Evolutionary conservation across 805 yeast genomes (phyloP).

Genomic region (Candida verbasci): DNA sequence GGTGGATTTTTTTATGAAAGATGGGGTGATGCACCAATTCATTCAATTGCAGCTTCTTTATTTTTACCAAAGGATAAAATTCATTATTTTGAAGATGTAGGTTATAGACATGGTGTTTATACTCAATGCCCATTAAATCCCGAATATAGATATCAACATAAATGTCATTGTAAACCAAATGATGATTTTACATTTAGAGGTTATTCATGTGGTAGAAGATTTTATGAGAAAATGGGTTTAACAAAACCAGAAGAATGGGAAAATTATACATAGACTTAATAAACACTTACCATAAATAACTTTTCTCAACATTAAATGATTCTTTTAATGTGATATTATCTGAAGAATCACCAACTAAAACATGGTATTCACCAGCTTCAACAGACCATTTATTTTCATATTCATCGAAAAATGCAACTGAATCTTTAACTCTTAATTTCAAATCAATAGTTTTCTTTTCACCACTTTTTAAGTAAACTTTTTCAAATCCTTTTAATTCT

Average conservation of each 20-base stretch:
- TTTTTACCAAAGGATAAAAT: slow-evolving; percentile 66
- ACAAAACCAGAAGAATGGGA: slow-evolving; percentile 30
- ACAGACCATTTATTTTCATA: slow-evolving; percentile 23
- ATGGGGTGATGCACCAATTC: slow-evolving; percentile 96
- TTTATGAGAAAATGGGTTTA: slow-evolving; percentile 25
- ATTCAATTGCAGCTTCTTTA: slow-evolving; percentile 79
- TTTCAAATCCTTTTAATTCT: slow-evolving; percentile 28
- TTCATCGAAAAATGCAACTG: slow-evolving; percentile 26
- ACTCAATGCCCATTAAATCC: slow-evolving; percentile 73
- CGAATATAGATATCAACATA: slow-evolving; percentile 47
- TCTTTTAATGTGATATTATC: slow-evolving; percentile 14
- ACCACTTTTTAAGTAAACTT: slow-evolving; percentile 19
- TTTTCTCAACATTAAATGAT: slow-evolving; percentile 11
- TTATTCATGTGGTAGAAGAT: slow-evolving; percentile 28
- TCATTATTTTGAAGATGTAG: slow-evolving; percentile 79
- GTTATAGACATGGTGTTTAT: slow-evolving; percentile 81
- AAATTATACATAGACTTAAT: slow-evolving; percentile 11
- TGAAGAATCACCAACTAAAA: slow-evolving; percentile 21
- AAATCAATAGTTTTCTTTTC: slow-evolving; percentile 12
- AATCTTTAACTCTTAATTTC: slow-evolving; percentile 19
- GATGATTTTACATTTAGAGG: slow-evolving; percentile 65
- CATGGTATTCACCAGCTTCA: slow-evolving; percentile 21
- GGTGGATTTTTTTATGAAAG: slow-evolving; percentile 94
- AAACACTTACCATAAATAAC: slow-evolving; percentile 10
- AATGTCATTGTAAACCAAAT: slow-evolving; percentile 70